phyloP scores from a whole-genome alignment of 2,329 filamentous ascomycete genomes.

The Ophiostoma sp. region DNA sequence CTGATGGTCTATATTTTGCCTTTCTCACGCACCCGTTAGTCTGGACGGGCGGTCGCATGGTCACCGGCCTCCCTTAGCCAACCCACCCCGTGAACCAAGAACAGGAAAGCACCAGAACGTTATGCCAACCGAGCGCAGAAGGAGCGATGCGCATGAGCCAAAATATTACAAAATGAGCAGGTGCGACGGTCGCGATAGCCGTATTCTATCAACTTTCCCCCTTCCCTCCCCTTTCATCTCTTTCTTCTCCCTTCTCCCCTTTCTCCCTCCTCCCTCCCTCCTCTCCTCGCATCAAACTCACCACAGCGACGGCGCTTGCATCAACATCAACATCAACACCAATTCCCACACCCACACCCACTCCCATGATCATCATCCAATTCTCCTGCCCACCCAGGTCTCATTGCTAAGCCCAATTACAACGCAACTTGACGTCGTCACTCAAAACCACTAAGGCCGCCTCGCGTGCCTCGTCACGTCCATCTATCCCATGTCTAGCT shows the following conservation, averaged over 20 bases:
- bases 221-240: not conserved
- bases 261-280: not conserved
- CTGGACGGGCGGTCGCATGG: not conserved
- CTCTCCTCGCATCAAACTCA: not conserved
- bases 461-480: not conserved
- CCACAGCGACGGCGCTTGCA: not conserved
- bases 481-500: constrained; percentile 1
- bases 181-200: not conserved
- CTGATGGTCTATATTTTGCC: not conserved
- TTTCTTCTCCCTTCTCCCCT: not conserved
- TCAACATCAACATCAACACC: not conserved
- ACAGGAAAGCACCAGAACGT: not conserved
- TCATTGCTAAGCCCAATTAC: not conserved
- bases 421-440: not conserved
- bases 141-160: constrained; percentile 4
- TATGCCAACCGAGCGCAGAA: not conserved
- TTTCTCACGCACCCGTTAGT: not conserved
- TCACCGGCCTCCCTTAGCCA: constrained; percentile 6
- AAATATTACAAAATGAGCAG: not conserved
- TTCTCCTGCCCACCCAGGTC: not conserved
- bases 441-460: not conserved
- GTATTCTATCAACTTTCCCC: not conserved
- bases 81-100: not conserved
- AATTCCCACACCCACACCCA: not conserved
- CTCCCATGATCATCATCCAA: not conserved